These are phyloP conservation scores for Pecoramyces ruminantium DNA, from an alignment of 192 early-diverging fungal species.

Conservation along the genomic window DNA sequence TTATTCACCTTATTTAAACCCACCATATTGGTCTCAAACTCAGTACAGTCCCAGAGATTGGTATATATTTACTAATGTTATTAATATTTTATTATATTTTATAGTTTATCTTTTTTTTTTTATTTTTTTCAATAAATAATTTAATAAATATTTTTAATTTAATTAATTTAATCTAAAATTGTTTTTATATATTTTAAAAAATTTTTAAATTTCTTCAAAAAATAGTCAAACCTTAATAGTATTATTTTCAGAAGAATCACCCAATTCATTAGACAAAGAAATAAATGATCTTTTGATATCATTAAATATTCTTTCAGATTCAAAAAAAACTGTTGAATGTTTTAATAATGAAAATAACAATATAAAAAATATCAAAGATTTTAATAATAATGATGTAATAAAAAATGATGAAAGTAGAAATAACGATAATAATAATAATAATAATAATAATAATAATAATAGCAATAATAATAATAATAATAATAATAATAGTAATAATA, in stretches of 20 bases:
- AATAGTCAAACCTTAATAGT: neutral
- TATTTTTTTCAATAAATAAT: too few species aligned
- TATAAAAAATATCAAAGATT: neutral
- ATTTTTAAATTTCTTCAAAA: too few species aligned
- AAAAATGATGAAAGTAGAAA: neutral
- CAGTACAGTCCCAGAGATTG: neutral
- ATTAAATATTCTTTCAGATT: neutral
- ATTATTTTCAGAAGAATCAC: neutral
- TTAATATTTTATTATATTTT: too few species aligned
- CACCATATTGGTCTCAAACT: neutral
- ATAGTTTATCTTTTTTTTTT: too few species aligned
- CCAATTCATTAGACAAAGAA: neutral
- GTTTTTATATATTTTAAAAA: too few species aligned
- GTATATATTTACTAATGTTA: too few species aligned
- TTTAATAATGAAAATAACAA: too few species aligned
- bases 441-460: too few species aligned
- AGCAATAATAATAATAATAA: too few species aligned
- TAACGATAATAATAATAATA: too few species aligned
- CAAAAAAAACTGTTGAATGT: neutral
- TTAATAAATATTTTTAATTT: too few species aligned
- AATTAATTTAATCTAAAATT: too few species aligned
- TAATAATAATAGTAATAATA: neutral
- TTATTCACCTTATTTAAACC: neutral
- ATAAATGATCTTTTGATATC: neutral
- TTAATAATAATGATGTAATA: neutral